A percentile compares a stretch with the other conserved stretches of the same genome.
Conservation (phyloP, 2,329 filamentous ascomycete genomes). For the Fusarium floridanum region DNA sequence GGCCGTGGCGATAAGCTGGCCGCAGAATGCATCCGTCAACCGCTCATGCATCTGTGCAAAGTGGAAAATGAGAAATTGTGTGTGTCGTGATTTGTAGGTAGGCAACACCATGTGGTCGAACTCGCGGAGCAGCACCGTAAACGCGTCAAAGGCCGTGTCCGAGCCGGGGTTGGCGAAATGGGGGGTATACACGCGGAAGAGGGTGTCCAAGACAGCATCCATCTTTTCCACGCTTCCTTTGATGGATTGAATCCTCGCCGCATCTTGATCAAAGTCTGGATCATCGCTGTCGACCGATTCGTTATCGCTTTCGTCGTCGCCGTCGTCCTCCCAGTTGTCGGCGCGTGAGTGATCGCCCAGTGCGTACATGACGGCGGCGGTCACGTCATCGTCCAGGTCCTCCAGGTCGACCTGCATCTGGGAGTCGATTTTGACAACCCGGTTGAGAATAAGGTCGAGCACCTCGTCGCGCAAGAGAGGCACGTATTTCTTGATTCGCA, state of each 20-base stretch:
- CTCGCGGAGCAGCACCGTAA: slow-evolving; percentile 84
- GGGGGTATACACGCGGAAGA: slow-evolving; percentile 86
- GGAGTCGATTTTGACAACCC: slow-evolving; percentile 93
- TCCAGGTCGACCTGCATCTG: slow-evolving; percentile 95
- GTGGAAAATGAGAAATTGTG: slow-evolving; percentile 96
- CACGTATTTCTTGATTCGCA: slow-evolving; percentile 82
- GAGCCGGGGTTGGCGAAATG: slow-evolving; percentile 78
- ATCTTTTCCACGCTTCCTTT: slow-evolving; percentile 91
- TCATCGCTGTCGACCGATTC: slow-evolving; percentile 81
- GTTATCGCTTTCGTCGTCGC: slow-evolving; percentile 73
- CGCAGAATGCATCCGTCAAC: slow-evolving; percentile 86
- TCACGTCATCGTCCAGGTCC: slow-evolving; percentile 89
- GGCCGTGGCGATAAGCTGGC: slow-evolving; percentile 69
- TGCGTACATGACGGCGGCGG: slow-evolving; percentile 76
- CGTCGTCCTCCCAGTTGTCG: slow-evolving; percentile 64
- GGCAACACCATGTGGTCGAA: slow-evolving; percentile 91
- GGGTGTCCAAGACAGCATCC: slow-evolving; percentile 87
- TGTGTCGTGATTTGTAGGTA: slow-evolving; percentile 91
- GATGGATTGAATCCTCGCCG: slow-evolving; percentile 75
- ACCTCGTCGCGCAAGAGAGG: slow-evolving; percentile 84
- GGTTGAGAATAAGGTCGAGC: slow-evolving; percentile 84
- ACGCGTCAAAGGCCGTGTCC: slow-evolving; percentile 76
- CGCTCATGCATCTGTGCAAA: slow-evolving; percentile 86
- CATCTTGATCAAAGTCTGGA: slow-evolving; percentile 72
- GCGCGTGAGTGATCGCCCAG: slow-evolving; percentile 47